A percentile compares a stretch with the other conserved stretches of the same genome.
Evolutionary conservation across 176 grass and related monocot species (phyloP).

Genomic region (Sorghum bicolor): Sorghum_bicolor_NCBIv3 NC_012872.2:62740501-62741000

Average conservation of each 20-base stretch:
- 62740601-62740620: no score
- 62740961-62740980: neutral
- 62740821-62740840: neutral
- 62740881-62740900: neutral
- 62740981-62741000: neutral
- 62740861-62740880: neutral
- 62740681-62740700: neutral
- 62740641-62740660: neutral
- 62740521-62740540: neutral
- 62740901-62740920: neutral
- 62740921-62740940: neutral
- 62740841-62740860: neutral
- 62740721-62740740: neutral
- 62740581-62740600: neutral
- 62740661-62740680: neutral
- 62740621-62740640: neutral
- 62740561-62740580: neutral
- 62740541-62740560: neutral
- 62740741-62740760: neutral
- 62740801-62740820: neutral
- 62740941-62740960: conserved; percentile 1
- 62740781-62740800: neutral
- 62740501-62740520: neutral
- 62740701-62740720: neutral
- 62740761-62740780: neutral